Conservation (phyloP, 1,284 basidiomycete species). For the Exobasidium rhododendri region DNA sequence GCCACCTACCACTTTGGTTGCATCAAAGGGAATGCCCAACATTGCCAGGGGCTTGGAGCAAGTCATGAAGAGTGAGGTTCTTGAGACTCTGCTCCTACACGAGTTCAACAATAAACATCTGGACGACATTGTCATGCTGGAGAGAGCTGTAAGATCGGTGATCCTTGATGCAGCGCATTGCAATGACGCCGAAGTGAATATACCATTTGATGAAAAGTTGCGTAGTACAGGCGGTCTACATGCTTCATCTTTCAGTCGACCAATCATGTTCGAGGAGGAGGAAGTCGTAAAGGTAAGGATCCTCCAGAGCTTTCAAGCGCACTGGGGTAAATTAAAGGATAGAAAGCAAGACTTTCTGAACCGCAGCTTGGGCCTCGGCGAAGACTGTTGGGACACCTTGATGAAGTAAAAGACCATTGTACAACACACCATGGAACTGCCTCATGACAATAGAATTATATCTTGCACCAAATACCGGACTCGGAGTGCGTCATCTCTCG, state of each 20-base stretch:
- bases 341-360: slow-evolving; percentile 14
- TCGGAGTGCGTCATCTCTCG: too few species aligned
- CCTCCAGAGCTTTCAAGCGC: slow-evolving; percentile 14
- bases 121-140: slow-evolving; percentile 2
- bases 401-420: background rate
- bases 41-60: background rate
- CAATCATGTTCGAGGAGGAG: background rate
- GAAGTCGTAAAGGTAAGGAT: slow-evolving; percentile 7
- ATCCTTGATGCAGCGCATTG: background rate
- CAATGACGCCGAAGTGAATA: background rate
- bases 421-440: too few species aligned
- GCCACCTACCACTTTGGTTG: slow-evolving; percentile 16
- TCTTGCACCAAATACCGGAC: too few species aligned
- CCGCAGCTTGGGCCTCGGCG: slow-evolving; percentile 4
- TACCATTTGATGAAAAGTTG: background rate
- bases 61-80: slow-evolving; percentile 3
- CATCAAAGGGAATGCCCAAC: background rate
- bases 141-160: background rate
- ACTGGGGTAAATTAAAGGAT: slow-evolving; percentile 15
- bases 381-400: slow-evolving; percentile 13
- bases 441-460: too few species aligned
- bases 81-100: background rate
- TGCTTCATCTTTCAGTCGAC: background rate
- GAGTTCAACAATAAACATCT: slow-evolving; percentile 14
- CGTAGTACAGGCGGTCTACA: background rate